A percentile compares a stretch with the other conserved stretches of the same genome.
These are phyloP conservation scores for Dissophora ornata DNA, from an alignment of 192 early-diverging fungal genomes.

Conservation along the genomic window DNA sequence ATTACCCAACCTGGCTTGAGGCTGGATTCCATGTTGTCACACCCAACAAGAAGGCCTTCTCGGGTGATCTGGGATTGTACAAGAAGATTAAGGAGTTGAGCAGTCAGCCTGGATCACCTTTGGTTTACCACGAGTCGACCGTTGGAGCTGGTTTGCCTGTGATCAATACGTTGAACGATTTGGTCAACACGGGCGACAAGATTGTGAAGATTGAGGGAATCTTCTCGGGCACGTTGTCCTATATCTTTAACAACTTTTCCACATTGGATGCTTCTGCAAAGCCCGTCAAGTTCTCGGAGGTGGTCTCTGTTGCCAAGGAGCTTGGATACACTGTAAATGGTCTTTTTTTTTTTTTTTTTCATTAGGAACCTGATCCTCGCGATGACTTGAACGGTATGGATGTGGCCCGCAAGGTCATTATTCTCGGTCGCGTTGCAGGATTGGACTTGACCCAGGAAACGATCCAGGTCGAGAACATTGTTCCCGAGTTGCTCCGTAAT, in stretches of 20 bases:
- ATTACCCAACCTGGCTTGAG: constrained; percentile 87
- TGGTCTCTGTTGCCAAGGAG: constrained; percentile 90
- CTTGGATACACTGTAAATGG: constrained; percentile 85
- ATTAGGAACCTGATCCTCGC: constrained; percentile 93
- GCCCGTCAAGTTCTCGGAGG: constrained; percentile 83
- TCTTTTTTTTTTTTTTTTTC: constrained; percentile 9
- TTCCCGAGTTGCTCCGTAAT: constrained; percentile 84
- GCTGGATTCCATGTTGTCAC: constrained; percentile 90
- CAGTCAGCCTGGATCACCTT: constrained; percentile 58
- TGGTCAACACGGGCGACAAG: constrained; percentile 93
- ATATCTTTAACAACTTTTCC: constrained; percentile 98
- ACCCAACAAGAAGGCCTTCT: constrained; percentile 99
- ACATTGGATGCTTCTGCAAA: constrained; percentile 59
- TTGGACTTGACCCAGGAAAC: constrained; percentile 78
- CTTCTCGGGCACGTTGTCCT: constrained; percentile 97
- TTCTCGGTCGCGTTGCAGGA: constrained; percentile 92
- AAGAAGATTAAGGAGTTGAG: constrained; percentile 73
- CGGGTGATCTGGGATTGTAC: constrained; percentile 77
- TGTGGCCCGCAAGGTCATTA: constrained; percentile 96
- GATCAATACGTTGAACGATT: constrained; percentile 87
- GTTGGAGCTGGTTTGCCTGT: constrained; percentile 98
- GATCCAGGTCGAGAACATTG: constrained; percentile 94
- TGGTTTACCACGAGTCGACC: constrained; percentile 93
- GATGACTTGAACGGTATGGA: constrained; percentile 99
- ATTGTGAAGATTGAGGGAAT: constrained; percentile 96